These are phyloP conservation scores for Rhinocladiella similis DNA, from an alignment of 2,329 filamentous ascomycete species.

Conservation along the genomic window DNA sequence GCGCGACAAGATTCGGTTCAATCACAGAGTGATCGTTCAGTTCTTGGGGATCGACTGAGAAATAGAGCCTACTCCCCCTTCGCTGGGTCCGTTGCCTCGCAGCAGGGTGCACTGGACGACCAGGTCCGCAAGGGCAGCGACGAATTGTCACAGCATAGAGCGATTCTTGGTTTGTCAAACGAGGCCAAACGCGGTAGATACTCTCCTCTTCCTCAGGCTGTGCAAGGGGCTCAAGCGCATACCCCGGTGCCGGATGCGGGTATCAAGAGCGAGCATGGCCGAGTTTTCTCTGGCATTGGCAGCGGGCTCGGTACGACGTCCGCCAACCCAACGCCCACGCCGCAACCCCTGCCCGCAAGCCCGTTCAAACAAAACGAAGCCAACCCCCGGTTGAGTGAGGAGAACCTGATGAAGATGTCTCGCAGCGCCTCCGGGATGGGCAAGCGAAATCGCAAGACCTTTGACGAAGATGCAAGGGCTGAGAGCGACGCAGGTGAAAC, in stretches of 20 bases:
- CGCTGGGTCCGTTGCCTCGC: slow-evolving; percentile 35
- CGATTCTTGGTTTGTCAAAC: slow-evolving; percentile 68
- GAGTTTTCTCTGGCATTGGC: slow-evolving; percentile 93
- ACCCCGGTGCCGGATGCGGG: slow-evolving; percentile 79
- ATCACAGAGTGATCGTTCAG: slow-evolving; percentile 29
- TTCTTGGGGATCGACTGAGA: slow-evolving; percentile 27
- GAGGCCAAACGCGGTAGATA: slow-evolving; percentile 81
- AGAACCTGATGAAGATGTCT: slow-evolving; percentile 39
- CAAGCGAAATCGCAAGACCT: slow-evolving; percentile 66
- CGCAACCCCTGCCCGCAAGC: slow-evolving; percentile 38
- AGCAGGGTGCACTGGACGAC: slow-evolving; percentile 37
- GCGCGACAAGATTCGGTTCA: slow-evolving; percentile 29
- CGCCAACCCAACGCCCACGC: slow-evolving; percentile 40
- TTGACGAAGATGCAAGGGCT: slow-evolving; percentile 69
- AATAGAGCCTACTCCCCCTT: slow-evolving; percentile 38
- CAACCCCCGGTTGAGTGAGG: slow-evolving; percentile 44
- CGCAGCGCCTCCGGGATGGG: slow-evolving; percentile 51
- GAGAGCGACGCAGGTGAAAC: slow-evolving; percentile 62
- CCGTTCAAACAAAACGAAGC: slow-evolving; percentile 54
- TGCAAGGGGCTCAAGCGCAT: slow-evolving; percentile 85
- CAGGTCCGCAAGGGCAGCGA: slow-evolving; percentile 51
- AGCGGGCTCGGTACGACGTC: slow-evolving; percentile 62
- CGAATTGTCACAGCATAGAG: slow-evolving; percentile 62
- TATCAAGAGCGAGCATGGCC: slow-evolving; percentile 92
- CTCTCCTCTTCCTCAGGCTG: slow-evolving; percentile 87